phyloP scores from a whole-genome alignment of 1,139 yeast genomes.

The Pneumocystis carinii region DNA sequence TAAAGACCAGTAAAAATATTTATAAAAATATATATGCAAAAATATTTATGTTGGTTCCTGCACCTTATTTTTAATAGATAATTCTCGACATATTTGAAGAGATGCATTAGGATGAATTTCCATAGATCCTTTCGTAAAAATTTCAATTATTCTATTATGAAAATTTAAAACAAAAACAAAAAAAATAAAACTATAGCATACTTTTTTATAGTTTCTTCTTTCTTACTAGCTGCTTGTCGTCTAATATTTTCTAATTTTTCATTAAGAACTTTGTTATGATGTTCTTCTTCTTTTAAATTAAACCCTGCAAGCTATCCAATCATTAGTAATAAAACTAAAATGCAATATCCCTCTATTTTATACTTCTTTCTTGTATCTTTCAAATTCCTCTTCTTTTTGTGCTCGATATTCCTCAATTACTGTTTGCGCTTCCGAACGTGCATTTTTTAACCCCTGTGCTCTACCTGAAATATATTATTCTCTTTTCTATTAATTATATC shows the following conservation, averaged over 20 bases:
- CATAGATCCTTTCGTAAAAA: background rate
- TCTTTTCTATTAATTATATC: background rate
- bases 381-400: background rate
- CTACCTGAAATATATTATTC: background rate
- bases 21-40: background rate
- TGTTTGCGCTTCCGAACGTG: background rate
- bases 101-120: background rate
- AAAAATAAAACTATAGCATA: background rate
- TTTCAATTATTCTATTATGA: background rate
- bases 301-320: background rate
- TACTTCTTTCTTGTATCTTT: background rate
- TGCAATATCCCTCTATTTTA: background rate
- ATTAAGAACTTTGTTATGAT: background rate
- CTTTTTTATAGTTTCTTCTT: background rate
- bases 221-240: background rate
- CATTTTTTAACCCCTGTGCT: background rate
- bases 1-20: background rate
- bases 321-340: background rate
- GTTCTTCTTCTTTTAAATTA: background rate
- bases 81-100: background rate
- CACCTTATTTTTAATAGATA: background rate
- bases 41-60: background rate
- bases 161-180: background rate
- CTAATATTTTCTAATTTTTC: background rate
- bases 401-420: background rate